Percentiles rank a stretch among this genome's conserved stretches.
Evolutionary conservation across 345 rosid genomes (phyloP).

Genomic region (Hypericum androsaemum): DNA sequence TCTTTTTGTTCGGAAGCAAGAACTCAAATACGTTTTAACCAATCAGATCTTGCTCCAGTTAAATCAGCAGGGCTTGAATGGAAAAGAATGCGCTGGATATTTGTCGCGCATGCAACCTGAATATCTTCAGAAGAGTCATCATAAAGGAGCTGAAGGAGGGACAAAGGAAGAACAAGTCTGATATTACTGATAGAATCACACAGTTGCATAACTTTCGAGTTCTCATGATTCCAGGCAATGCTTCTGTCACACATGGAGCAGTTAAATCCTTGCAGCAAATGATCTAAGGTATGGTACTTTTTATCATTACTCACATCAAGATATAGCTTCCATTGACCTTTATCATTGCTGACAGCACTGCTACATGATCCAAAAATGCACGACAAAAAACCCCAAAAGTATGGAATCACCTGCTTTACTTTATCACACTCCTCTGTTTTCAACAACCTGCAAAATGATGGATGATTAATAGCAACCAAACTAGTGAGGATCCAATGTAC

Average conservation of each 20-base stretch:
- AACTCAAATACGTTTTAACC: conserved; percentile 61
- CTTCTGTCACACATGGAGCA: conserved; percentile 74
- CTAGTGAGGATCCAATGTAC: conserved; percentile 7
- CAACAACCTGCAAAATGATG: conserved; percentile 42
- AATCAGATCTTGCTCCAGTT: conserved; percentile 39
- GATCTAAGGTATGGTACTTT: conserved; percentile 29
- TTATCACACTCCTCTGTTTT: conserved; percentile 40
- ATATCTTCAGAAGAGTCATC: conserved; percentile 72
- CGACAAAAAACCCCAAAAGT: conserved; percentile 60
- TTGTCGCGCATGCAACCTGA: conserved; percentile 73
- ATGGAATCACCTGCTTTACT: conserved; percentile 59
- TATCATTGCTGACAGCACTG: conserved; percentile 22
- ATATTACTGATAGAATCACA: conserved; percentile 22
- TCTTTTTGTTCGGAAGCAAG: conserved; percentile 53
- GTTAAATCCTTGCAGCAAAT: conserved; percentile 55
- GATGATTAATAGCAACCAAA: conserved; percentile 11
- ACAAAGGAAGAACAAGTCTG: conserved; percentile 28
- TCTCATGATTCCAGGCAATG: conserved; percentile 21
- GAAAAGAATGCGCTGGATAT: conserved; percentile 53
- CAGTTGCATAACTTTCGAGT: conserved; percentile 25
- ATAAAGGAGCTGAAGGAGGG: conserved; percentile 57
- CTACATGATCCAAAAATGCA: conserved; percentile 57
- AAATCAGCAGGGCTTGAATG: conserved; percentile 21
- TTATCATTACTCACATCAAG: conserved; percentile 1
- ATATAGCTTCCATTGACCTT: conserved; percentile 41